Percentiles rank a stretch among this genome's conserved stretches.
Evolutionary conservation across 768 basidiomycete genomes (phyloP).

Genomic region (Tricholoma bakamatsutake): DNA sequence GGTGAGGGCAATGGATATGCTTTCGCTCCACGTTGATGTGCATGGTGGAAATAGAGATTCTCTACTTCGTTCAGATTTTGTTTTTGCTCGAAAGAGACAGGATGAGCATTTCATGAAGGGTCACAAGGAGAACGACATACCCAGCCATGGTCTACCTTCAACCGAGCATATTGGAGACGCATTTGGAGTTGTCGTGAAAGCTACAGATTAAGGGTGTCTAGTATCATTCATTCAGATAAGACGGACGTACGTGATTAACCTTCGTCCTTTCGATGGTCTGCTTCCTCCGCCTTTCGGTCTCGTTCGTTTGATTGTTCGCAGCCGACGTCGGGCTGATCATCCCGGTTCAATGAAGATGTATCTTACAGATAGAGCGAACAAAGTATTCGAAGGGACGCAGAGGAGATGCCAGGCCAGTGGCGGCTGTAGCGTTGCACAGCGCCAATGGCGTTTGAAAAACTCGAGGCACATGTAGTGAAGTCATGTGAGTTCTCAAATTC

Average conservation of each 20-base stretch:
- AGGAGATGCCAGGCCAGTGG: background rate
- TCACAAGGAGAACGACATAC: constrained; percentile 31
- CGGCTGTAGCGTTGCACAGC: too few species aligned
- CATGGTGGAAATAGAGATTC: constrained; percentile 75
- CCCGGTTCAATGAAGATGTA: background rate
- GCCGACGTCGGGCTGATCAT: constrained; percentile 31
- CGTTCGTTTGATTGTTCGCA: constrained; percentile 23
- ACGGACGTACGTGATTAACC: constrained; percentile 46
- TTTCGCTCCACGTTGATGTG: constrained; percentile 40
- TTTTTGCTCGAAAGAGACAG: constrained; percentile 45
- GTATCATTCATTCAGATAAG: background rate
- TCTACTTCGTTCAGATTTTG: constrained; percentile 79
- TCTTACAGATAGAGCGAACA: background rate
- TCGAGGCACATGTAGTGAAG: constrained; percentile 15
- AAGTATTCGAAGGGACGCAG: background rate
- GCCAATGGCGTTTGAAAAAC: constrained; percentile 9
- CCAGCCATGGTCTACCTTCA: constrained; percentile 82
- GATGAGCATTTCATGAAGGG: background rate
- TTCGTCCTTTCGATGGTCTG: constrained; percentile 51
- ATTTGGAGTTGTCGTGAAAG: constrained; percentile 67
- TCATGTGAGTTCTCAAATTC: constrained; percentile 13
- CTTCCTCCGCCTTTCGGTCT: constrained; percentile 40
- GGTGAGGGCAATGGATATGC: constrained; percentile 21
- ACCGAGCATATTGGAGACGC: constrained; percentile 68
- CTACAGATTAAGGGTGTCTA: constrained; percentile 27